These are phyloP conservation scores for Sherardia arvensis DNA, from an alignment of 257 asterid species.

Conservation along the genomic window DNA sequence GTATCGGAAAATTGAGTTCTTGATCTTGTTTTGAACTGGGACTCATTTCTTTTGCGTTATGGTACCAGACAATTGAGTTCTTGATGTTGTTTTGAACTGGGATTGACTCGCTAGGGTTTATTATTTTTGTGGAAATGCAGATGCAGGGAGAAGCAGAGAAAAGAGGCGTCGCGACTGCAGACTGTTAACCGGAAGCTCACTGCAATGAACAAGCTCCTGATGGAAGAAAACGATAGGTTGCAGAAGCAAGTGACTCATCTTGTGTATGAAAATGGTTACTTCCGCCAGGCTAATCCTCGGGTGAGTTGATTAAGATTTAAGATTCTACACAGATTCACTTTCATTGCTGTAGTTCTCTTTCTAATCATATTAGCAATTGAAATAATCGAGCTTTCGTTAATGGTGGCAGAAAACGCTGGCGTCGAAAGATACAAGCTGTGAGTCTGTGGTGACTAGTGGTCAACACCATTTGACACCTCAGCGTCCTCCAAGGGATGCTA, in stretches of 20 bases:
- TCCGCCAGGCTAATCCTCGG: slow-evolving; percentile 59
- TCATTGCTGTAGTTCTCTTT: neutral
- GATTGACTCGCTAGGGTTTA: neutral
- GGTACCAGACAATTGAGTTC: neutral
- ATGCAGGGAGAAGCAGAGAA: slow-evolving; percentile 89
- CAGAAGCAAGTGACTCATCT: slow-evolving; percentile 86
- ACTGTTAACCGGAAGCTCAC: slow-evolving; percentile 75
- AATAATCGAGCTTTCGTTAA: neutral
- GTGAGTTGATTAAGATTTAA: slow-evolving; percentile 25
- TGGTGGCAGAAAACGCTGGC: slow-evolving; percentile 50
- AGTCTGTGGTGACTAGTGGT: slow-evolving; percentile 88
- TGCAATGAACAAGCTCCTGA: slow-evolving; percentile 85
- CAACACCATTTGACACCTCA: slow-evolving; percentile 69
- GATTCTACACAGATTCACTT: neutral
- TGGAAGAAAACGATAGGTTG: slow-evolving; percentile 89
- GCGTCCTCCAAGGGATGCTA: slow-evolving; percentile 95
- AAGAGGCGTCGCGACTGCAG: slow-evolving; percentile 81
- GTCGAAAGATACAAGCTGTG: slow-evolving; percentile 81
- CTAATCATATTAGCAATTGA: neutral
- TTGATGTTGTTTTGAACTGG: neutral
- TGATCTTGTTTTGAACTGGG: neutral
- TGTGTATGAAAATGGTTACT: slow-evolving; percentile 72
- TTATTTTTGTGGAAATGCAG: slow-evolving; percentile 29
- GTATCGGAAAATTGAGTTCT: neutral
- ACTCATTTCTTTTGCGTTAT: neutral